Evolutionary conservation across 768 basidiomycete genomes (phyloP).

Genomic region (Boletellus ananiceps): DNA sequence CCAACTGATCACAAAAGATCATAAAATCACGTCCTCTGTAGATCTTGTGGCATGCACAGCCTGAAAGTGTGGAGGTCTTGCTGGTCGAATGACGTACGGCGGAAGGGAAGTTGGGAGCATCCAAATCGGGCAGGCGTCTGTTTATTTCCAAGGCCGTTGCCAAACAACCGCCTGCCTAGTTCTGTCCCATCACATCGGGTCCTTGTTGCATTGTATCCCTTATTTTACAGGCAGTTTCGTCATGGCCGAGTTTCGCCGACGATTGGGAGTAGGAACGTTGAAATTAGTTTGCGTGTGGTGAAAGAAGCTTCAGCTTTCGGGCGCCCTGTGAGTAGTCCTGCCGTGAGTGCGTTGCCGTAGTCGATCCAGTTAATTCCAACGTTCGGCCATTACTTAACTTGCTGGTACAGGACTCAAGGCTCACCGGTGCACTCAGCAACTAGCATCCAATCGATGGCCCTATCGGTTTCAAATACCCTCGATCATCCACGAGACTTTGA

Average conservation of each 20-base stretch:
- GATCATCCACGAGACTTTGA: slow-evolving; percentile 4
- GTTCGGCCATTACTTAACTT: neutral
- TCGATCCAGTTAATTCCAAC: neutral
- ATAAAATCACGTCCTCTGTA: neutral
- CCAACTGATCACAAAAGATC: neutral
- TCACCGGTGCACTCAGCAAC: neutral
- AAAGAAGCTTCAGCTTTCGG: neutral
- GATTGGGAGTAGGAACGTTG: neutral
- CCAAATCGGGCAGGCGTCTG: slow-evolving; percentile 21
- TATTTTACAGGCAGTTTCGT: neutral
- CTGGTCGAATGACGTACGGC: neutral
- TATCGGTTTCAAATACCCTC: slow-evolving; percentile 10
- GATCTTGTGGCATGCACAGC: slow-evolving; percentile 7
- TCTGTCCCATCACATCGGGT: no score
- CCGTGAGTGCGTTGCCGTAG: neutral
- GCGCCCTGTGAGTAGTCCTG: neutral
- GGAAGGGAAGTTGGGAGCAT: neutral
- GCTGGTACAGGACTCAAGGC: neutral
- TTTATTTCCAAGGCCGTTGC: slow-evolving; percentile 28
- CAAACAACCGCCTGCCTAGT: slow-evolving; percentile 18
- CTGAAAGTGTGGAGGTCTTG: neutral
- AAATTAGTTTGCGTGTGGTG: neutral
- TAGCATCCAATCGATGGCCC: neutral
- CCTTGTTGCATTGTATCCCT: neutral
- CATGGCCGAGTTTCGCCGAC: no score